Evolutionary conservation across 2,329 filamentous ascomycete species (phyloP).

Genomic region (Alternaria triticina): DNA sequence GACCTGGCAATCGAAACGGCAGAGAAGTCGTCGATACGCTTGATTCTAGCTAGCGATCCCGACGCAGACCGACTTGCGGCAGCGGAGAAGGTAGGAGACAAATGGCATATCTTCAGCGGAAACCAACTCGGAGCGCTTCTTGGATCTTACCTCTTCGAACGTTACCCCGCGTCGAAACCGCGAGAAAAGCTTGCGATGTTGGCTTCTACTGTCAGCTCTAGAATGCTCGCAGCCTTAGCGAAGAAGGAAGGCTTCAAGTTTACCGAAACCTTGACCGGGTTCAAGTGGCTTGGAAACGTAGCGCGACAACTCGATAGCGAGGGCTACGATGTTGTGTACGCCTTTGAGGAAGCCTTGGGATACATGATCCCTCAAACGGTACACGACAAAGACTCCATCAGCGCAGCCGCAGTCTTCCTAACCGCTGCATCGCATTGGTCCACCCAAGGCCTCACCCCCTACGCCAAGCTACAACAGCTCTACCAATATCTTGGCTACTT

Average conservation of each 20-base stretch:
- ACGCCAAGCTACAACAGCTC: conserved; percentile 62
- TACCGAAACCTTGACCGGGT: conserved; percentile 68
- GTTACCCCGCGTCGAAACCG: conserved; percentile 45
- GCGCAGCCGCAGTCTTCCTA: conserved; percentile 66
- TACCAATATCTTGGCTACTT: conserved; percentile 66
- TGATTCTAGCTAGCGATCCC: conserved; percentile 69
- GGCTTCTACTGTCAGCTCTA: conserved; percentile 68
- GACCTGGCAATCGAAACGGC: conserved; percentile 65
- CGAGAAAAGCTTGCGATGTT: conserved; percentile 60
- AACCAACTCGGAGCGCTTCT: conserved; percentile 69
- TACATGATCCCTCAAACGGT: conserved; percentile 70
- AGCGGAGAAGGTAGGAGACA: conserved; percentile 63
- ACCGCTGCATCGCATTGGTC: conserved; percentile 61
- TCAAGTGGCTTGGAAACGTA: conserved; percentile 72
- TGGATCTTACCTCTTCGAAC: conserved; percentile 63
- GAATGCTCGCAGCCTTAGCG: conserved; percentile 67
- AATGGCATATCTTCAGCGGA: conserved; percentile 68
- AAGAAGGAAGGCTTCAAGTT: conserved; percentile 62
- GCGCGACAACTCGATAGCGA: conserved; percentile 57
- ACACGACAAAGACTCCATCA: conserved; percentile 70
- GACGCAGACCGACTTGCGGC: conserved; percentile 70
- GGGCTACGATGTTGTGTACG: conserved; percentile 62
- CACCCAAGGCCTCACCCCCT: conserved; percentile 62
- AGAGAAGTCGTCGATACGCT: conserved; percentile 53
- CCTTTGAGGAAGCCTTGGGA: conserved; percentile 70